A percentile compares a stretch with the other conserved stretches of the same genome.
phyloP scores from a whole-genome alignment of 2,329 filamentous ascomycete genomes.

The Alternaria sp. region DNA sequence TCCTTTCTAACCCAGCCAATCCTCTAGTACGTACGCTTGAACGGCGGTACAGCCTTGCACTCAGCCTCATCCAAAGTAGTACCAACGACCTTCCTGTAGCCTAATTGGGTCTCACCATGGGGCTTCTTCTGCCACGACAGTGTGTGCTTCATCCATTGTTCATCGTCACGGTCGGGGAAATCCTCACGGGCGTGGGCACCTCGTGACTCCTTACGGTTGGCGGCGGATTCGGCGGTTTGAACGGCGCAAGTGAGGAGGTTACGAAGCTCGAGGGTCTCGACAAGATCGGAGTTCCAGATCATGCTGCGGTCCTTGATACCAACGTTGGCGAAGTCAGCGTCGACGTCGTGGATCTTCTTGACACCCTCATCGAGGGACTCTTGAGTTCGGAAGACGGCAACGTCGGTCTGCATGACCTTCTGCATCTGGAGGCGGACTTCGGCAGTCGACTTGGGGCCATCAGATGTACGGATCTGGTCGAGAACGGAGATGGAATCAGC shows the following conservation, averaged over 20 bases:
- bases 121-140: constrained; percentile 94
- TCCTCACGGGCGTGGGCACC: constrained; percentile 98
- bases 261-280: constrained; percentile 93
- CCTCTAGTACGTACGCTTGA: constrained; percentile 88
- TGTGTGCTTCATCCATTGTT: constrained; percentile 99
- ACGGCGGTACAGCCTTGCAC: constrained; percentile 95
- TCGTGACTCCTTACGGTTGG: constrained; percentile 95
- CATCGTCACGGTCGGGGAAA: constrained; percentile 92
- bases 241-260: constrained; percentile 97
- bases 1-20: constrained; percentile 2
- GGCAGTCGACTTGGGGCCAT: constrained; percentile 85
- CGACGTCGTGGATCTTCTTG: constrained; percentile 83
- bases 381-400: constrained; percentile 95
- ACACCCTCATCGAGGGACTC: constrained; percentile 95
- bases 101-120: constrained; percentile 85
- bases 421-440: constrained; percentile 94
- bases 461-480: constrained; percentile 83
- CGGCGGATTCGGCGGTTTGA: constrained; percentile 90
- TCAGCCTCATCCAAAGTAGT: constrained; percentile 92
- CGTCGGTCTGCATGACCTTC: constrained; percentile 97
- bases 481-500: constrained; percentile 86
- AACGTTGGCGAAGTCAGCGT: constrained; percentile 80
- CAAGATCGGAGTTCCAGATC: constrained; percentile 99
- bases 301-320: constrained; percentile 98
- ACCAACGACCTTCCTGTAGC: constrained; percentile 83